phyloP scores from a whole-genome alignment of 139 green algal species.

The Micractinium conductrix region DNA sequence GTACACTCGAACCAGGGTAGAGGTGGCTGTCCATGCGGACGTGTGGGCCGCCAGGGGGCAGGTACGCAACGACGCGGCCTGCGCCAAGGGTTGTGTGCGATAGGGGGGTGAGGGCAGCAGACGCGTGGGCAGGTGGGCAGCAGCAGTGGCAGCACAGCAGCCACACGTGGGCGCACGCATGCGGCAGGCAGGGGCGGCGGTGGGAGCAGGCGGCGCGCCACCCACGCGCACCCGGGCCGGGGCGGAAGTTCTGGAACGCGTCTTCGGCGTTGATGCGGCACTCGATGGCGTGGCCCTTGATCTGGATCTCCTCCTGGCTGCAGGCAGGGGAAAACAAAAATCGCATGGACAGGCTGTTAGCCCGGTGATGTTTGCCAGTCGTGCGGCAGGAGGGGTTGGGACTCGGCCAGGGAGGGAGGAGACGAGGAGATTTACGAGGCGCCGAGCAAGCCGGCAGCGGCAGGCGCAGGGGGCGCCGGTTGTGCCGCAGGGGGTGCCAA shows the following conservation, averaged over 20 bases:
- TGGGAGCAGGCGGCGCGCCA: too few relatives aligned
- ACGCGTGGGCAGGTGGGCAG: neutral
- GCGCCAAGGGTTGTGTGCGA: neutral
- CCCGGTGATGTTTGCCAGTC: too few relatives aligned
- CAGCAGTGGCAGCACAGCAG: neutral
- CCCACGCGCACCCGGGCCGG: conserved; percentile 45
- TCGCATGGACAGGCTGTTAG: too few relatives aligned
- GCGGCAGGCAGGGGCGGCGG: neutral
- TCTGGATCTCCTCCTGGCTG: conserved; percentile 86
- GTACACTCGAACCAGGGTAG: too few relatives aligned
- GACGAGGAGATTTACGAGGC: too few relatives aligned
- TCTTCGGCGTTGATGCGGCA: conserved; percentile 96
- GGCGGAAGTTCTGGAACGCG: conserved; percentile 91
- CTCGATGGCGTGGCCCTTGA: conserved; percentile 94
- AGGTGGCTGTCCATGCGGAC: conserved; percentile 97
- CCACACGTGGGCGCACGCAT: too few relatives aligned
- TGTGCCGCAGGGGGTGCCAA: too few relatives aligned
- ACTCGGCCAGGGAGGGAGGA: too few relatives aligned
- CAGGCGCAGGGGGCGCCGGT: too few relatives aligned
- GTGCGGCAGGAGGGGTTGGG: too few relatives aligned
- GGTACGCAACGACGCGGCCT: conserved; percentile 89
- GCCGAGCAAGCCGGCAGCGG: too few relatives aligned
- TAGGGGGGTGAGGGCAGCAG: neutral
- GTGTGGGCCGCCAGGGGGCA: conserved; percentile 90
- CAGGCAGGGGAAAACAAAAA: neutral